Evolutionary conservation across 2,329 filamentous ascomycete genomes (phyloP).

Genomic region (Aspergillus sp.): DNA sequence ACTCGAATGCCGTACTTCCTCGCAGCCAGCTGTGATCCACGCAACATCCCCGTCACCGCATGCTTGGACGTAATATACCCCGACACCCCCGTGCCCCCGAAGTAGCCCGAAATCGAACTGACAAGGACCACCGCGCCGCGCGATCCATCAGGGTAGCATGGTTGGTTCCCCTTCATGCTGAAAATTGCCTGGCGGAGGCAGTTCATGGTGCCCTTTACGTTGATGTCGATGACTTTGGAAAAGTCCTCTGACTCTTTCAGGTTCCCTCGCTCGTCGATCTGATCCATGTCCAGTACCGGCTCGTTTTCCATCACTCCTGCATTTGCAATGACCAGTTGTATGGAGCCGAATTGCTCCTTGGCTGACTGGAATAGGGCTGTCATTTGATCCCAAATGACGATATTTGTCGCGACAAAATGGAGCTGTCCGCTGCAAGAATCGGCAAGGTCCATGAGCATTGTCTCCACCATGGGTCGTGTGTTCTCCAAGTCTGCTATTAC

Average conservation of each 20-base stretch:
- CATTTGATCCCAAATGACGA: background rate
- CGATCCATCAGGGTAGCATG: too few relatives aligned
- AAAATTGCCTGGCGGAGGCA: background rate
- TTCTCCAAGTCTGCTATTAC: background rate
- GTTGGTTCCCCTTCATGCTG: background rate
- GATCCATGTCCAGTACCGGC: background rate
- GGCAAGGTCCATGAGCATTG: background rate
- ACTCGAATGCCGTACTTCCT: background rate
- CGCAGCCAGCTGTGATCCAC: background rate
- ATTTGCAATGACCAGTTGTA: background rate
- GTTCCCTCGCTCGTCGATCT: background rate
- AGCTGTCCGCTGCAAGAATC: too few relatives aligned
- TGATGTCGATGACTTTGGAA: background rate
- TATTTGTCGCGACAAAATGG: background rate
- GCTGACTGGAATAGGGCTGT: background rate
- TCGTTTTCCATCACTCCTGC: background rate
- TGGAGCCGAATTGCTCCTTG: background rate
- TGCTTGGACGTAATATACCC: background rate
- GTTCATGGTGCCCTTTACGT: background rate
- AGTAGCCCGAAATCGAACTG: background rate
- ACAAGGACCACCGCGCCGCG: background rate
- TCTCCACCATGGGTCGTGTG: background rate
- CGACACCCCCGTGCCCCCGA: background rate
- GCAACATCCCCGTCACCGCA: background rate
- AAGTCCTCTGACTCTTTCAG: background rate